Conservation (phyloP, 768 basidiomycete species). For the Megacollybia marginata region DNA sequence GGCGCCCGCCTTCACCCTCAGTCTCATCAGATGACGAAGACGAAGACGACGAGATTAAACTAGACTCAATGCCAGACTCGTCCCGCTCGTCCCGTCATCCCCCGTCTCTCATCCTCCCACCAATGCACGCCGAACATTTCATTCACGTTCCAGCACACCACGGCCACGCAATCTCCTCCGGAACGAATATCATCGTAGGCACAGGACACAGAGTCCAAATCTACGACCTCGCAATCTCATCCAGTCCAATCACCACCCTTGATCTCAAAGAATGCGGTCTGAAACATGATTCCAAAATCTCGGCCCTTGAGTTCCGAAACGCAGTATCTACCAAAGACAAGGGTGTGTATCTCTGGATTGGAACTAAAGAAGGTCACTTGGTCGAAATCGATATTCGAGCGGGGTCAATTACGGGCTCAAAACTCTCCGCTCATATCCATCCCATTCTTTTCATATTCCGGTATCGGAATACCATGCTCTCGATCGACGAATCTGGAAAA, state of each 20-base stretch:
- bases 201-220: slow-evolving; percentile 52
- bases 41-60: slow-evolving; percentile 32
- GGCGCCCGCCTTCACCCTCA: slow-evolving; percentile 33
- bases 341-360: slow-evolving; percentile 73
- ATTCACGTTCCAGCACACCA: slow-evolving; percentile 55
- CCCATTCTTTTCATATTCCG: slow-evolving; percentile 70
- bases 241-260: slow-evolving; percentile 37
- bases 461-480: slow-evolving; percentile 63
- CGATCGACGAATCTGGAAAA: slow-evolving; percentile 84
- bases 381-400: slow-evolving; percentile 72
- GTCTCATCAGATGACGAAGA: slow-evolving; percentile 56
- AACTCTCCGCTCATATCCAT: slow-evolving; percentile 55
- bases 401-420: slow-evolving; percentile 48
- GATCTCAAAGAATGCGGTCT: slow-evolving; percentile 55
- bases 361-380: slow-evolving; percentile 86
- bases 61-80: slow-evolving; percentile 59
- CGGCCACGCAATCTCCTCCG: slow-evolving; percentile 49
- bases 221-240: slow-evolving; percentile 47
- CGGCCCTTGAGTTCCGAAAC: slow-evolving; percentile 72
- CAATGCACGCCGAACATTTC: slow-evolving; percentile 29
- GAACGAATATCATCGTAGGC: slow-evolving; percentile 50
- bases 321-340: slow-evolving; percentile 34
- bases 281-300: slow-evolving; percentile 63
- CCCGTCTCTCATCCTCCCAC: slow-evolving; percentile 22
- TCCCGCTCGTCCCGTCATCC: slow-evolving; percentile 57